Percentiles rank a stretch among this genome's conserved stretches.
Conservation (phyloP, 225 moss, liverwort and hornwort genomes). For the Neckera pumila region DNA sequence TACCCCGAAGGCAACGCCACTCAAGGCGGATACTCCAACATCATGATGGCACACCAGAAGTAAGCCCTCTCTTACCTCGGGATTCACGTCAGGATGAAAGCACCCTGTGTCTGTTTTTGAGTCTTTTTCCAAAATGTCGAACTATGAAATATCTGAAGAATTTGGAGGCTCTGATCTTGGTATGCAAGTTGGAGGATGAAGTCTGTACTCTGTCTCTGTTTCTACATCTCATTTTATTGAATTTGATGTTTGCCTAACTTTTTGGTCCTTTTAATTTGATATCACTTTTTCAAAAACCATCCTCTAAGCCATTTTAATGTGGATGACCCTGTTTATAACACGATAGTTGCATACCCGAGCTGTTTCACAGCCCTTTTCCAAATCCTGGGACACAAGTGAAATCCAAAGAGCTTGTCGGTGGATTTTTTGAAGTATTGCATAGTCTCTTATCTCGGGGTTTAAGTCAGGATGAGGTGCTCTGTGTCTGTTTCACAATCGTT, state of each 20-base stretch:
- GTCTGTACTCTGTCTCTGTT: too few relatives aligned
- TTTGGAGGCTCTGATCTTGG: not conserved
- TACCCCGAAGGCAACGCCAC: slow-evolving; percentile 27
- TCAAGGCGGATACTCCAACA: slow-evolving; percentile 49
- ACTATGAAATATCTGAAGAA: too few relatives aligned
- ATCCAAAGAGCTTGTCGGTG: not conserved
- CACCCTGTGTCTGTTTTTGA: not conserved
- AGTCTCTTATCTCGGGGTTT: not conserved
- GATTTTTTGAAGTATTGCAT: not conserved
- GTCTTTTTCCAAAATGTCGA: not conserved
- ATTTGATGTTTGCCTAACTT: too few relatives aligned
- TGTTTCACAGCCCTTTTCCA: too few relatives aligned
- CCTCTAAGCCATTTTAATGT: too few relatives aligned
- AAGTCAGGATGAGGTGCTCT: not conserved
- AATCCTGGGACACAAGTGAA: not conserved
- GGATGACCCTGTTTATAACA: too few relatives aligned
- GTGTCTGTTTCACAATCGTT: too few relatives aligned
- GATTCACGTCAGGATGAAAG: not conserved
- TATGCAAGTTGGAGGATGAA: too few relatives aligned
- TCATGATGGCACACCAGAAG: slow-evolving; percentile 27
- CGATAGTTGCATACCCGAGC: too few relatives aligned
- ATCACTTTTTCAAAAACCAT: too few relatives aligned
- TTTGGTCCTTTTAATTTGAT: too few relatives aligned
- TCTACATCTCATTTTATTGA: too few relatives aligned
- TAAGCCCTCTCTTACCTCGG: not conserved